These are phyloP conservation scores for Hypericum androsaemum DNA, from an alignment of 345 rosid genomes.

Conservation along the genomic window DNA sequence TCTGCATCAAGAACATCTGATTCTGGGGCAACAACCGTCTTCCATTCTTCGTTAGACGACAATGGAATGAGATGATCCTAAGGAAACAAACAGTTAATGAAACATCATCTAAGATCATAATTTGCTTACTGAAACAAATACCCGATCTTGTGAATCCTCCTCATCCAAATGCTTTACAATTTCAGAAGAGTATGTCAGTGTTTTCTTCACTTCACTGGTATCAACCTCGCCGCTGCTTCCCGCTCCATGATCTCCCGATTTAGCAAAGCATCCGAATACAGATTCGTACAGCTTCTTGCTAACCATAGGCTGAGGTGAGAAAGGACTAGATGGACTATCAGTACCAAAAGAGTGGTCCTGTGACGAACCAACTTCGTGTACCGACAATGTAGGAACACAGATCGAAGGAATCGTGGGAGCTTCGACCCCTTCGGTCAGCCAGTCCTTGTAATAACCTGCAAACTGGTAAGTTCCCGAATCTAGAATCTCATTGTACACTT, in stretches of 20 bases:
- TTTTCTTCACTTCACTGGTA: too few relatives aligned
- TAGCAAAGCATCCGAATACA: constrained; percentile 25
- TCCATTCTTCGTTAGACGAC: constrained; percentile 25
- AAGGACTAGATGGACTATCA: constrained; percentile 24
- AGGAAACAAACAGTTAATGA: constrained; percentile 6
- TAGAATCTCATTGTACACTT: constrained; percentile 42
- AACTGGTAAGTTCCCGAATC: constrained; percentile 49
- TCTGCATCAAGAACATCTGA: constrained; percentile 12
- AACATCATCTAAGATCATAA: neutral
- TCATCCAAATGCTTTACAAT: constrained; percentile 20
- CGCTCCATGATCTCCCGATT: constrained; percentile 17
- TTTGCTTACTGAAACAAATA: constrained; percentile 28
- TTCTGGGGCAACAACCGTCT: constrained; percentile 14
- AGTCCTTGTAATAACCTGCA: constrained; percentile 57
- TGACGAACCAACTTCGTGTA: constrained; percentile 18
- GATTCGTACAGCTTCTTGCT: constrained; percentile 44
- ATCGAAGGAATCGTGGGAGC: constrained; percentile 45
- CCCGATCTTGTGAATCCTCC: constrained; percentile 22
- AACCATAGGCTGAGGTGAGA: constrained; percentile 43
- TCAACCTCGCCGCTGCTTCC: too few relatives aligned
- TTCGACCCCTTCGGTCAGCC: constrained; percentile 50
- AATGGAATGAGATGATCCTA: constrained; percentile 29
- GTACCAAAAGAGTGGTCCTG: constrained; percentile 24
- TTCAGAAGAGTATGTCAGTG: too few relatives aligned
- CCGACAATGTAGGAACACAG: constrained; percentile 30